These are phyloP conservation scores for Fusarium bulbicola DNA, from an alignment of 2,329 filamentous ascomycete species.

Conservation along the genomic window DNA sequence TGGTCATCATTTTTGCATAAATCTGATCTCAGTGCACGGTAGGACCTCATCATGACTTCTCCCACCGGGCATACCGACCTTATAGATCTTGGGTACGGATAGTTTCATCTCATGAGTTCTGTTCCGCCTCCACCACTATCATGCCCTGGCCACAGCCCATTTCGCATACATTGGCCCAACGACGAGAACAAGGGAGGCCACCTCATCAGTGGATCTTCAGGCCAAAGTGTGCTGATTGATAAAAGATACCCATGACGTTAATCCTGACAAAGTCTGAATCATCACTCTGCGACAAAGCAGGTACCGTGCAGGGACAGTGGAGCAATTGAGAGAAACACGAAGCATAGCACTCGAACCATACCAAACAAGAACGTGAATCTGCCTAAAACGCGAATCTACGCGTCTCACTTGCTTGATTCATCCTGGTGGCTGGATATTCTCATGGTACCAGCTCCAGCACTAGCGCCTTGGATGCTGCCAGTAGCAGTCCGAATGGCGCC, in stretches of 20 bases:
- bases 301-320: slow-evolving; percentile 16
- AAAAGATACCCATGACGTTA: slow-evolving; percentile 37
- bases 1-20: slow-evolving; percentile 10
- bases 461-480: slow-evolving; percentile 30
- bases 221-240: slow-evolving; percentile 47
- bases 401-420: slow-evolving; percentile 33
- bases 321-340: slow-evolving; percentile 2
- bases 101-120: background rate
- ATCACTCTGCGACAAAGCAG: slow-evolving; percentile 28
- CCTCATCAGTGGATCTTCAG: background rate
- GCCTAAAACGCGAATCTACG: slow-evolving; percentile 38
- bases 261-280: slow-evolving; percentile 39
- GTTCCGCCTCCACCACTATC: slow-evolving; percentile 22
- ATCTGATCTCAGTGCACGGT: background rate
- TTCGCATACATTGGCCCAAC: slow-evolving; percentile 35
- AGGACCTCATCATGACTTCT: slow-evolving; percentile 33
- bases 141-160: slow-evolving; percentile 23
- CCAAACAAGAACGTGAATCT: slow-evolving; percentile 32
- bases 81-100: no score
- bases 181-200: slow-evolving; percentile 26
- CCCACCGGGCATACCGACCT: slow-evolving; percentile 4
- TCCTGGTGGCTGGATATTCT: slow-evolving; percentile 36
- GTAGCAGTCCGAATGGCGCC: slow-evolving; percentile 25
- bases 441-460: slow-evolving; percentile 22
- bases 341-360: slow-evolving; percentile 15